Conservation (phyloP, 331 rosid species). For the Quercus phellos region DNA sequence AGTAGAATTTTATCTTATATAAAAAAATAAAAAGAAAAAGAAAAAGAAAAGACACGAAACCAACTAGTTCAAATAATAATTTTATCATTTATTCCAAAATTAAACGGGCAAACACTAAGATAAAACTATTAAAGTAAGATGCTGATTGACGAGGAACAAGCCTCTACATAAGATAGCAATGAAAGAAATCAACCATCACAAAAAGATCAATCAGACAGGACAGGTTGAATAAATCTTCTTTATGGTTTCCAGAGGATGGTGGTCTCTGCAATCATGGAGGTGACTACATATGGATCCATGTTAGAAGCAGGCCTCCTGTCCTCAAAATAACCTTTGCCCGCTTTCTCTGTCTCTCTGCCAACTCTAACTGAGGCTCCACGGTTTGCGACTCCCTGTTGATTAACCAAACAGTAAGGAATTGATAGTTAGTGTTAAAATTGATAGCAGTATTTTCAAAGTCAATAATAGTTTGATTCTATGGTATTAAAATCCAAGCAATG, state of each 20-base stretch:
- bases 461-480: neutral
- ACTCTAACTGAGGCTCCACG: slow-evolving; percentile 90
- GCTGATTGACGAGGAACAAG: too few species aligned
- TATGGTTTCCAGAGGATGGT: slow-evolving; percentile 76
- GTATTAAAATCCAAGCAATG: neutral
- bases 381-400: slow-evolving; percentile 74
- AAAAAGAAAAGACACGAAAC: too few species aligned
- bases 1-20: too few species aligned
- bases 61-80: too few species aligned
- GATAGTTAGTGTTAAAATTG: neutral
- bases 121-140: slow-evolving; percentile 1
- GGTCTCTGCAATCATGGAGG: slow-evolving; percentile 87
- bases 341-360: slow-evolving; percentile 88
- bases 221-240: slow-evolving; percentile 8
- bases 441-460: neutral
- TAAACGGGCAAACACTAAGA: neutral
- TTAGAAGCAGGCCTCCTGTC: slow-evolving; percentile 97
- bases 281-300: slow-evolving; percentile 93
- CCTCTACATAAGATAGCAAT: too few species aligned
- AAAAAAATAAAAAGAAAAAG: too few species aligned
- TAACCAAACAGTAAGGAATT: neutral
- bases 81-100: neutral
- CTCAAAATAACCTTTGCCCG: slow-evolving; percentile 86
- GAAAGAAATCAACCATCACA: too few species aligned
- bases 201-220: neutral